A percentile compares a stretch with the other conserved stretches of the same genome.
Conservation (phyloP, 768 basidiomycete species). For the Amanita pseudoporphyria region DNA sequence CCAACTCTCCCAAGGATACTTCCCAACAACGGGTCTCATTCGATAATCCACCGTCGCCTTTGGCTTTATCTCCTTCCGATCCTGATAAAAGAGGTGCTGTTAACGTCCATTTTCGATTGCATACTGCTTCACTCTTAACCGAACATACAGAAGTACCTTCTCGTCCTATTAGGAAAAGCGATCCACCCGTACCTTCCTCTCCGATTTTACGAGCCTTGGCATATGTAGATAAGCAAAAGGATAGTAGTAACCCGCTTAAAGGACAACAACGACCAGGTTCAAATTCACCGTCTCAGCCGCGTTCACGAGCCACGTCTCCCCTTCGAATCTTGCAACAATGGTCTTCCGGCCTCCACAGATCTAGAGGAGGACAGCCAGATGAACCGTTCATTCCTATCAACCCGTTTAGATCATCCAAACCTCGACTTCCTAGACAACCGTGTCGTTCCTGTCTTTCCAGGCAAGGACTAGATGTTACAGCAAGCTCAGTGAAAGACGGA, state of each 20-base stretch:
- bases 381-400: conserved; percentile 49
- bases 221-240: conserved; percentile 15
- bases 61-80: conserved; percentile 23
- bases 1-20: conserved; percentile 7
- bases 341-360: conserved; percentile 38
- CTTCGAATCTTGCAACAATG: conserved; percentile 48
- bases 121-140: background rate
- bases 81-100: conserved; percentile 26
- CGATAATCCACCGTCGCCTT: conserved; percentile 5
- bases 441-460: conserved; percentile 12
- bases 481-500: conserved; percentile 14
- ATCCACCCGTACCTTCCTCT: conserved; percentile 25
- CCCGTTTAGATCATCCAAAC: conserved; percentile 31
- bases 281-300: conserved; percentile 35
- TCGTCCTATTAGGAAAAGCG: conserved; percentile 23
- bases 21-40: conserved; percentile 16
- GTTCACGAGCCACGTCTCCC: conserved; percentile 50
- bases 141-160: conserved; percentile 17
- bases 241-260: conserved; percentile 15
- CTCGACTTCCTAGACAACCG: background rate
- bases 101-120: background rate
- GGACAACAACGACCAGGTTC: conserved; percentile 4
- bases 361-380: conserved; percentile 31
- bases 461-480: conserved; percentile 24
- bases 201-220: conserved; percentile 22